A percentile compares a stretch with the other conserved stretches of the same genome.
Conservation (phyloP, 2,329 filamentous ascomycete species). For the Botrytis deweyae region DNA sequence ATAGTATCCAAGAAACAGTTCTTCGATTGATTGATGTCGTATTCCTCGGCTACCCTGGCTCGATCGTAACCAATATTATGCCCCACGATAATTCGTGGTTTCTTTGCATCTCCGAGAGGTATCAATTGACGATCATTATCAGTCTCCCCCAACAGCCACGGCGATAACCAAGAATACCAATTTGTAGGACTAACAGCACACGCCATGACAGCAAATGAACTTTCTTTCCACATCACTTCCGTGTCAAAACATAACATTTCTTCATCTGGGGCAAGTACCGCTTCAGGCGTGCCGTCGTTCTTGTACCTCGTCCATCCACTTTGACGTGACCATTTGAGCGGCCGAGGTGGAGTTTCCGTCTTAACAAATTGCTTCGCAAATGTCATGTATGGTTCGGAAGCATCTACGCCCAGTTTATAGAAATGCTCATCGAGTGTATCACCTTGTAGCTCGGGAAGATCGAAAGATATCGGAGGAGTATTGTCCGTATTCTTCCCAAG, state of each 20-base stretch:
- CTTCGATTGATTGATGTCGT: slow-evolving; percentile 75
- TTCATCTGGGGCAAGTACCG: slow-evolving; percentile 75
- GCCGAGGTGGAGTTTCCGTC: slow-evolving; percentile 57
- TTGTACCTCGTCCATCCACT: slow-evolving; percentile 97
- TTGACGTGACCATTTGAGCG: slow-evolving; percentile 69
- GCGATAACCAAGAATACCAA: slow-evolving; percentile 98
- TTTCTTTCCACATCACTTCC: slow-evolving; percentile 94
- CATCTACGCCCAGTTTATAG: slow-evolving; percentile 79
- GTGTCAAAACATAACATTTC: slow-evolving; percentile 88
- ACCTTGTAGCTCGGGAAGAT: slow-evolving; percentile 78
- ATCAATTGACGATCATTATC: slow-evolving; percentile 77
- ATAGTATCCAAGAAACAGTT: slow-evolving; percentile 95
- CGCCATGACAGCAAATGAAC: slow-evolving; percentile 92
- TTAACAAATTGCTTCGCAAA: slow-evolving; percentile 73
- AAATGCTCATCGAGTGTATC: slow-evolving; percentile 91
- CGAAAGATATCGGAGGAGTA: slow-evolving; percentile 74
- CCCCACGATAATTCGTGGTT: slow-evolving; percentile 78
- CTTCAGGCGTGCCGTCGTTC: slow-evolving; percentile 67
- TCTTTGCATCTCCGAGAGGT: slow-evolving; percentile 74
- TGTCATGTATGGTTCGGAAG: slow-evolving; percentile 78
- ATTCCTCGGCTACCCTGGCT: slow-evolving; percentile 85
- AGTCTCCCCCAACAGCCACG: slow-evolving; percentile 86
- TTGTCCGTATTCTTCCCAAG: slow-evolving; percentile 87
- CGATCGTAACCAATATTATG: slow-evolving; percentile 97
- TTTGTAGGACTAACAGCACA: slow-evolving; percentile 85